Evolutionary conservation across 179 eudicot genomes (phyloP), one percentile per base, ranked within the genome.

Genomic region (Gypsophila paniculata): DNA sequence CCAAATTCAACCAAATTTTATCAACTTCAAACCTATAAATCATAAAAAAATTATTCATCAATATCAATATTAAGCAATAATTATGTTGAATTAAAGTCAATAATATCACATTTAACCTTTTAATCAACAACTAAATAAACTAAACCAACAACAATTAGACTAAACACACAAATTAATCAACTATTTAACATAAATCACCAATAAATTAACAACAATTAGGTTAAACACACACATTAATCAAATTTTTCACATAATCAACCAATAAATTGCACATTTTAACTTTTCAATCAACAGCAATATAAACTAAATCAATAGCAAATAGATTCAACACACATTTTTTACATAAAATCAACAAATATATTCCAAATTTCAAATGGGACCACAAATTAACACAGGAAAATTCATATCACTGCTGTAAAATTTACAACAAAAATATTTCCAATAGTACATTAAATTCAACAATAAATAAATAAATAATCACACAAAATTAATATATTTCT

Each of bases 1-100:
- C 66, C 59, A 59, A 69, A 70, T 55, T 63, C 71, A 72, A 80
- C 55, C 58, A 36, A 69, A 9, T 29, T 38, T 49, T 21, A n/a
- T 32, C 26, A 76, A 6, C 25, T 70, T 71, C 69, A 61, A 58
- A 61, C 32, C 60, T 60, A 38, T 61, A 4, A 39, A 42, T 44
- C 71, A 53, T 5, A 48, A 73, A 46, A 2, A 73, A 46, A 2
- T 13, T 10, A 58, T 65, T 55, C 34, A 9, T 14, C 4, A 26
- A 4, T 1, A 22, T 60, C 60, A 60, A 62, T 19, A 65, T 46
- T 29, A 42, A 42, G 55, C 81, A 65, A 70, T 60, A 26, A 26
- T 44, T 15, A 26, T 19, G 13, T 48, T 3, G 8, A 14, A 54
- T 52, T 23, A 60, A 39, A 60, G 18, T 29, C 72, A 66, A 72